Base-by-base conservation (phyloP, 75 land plant genomes). In the Isoetes taiwanensis region DNA sequence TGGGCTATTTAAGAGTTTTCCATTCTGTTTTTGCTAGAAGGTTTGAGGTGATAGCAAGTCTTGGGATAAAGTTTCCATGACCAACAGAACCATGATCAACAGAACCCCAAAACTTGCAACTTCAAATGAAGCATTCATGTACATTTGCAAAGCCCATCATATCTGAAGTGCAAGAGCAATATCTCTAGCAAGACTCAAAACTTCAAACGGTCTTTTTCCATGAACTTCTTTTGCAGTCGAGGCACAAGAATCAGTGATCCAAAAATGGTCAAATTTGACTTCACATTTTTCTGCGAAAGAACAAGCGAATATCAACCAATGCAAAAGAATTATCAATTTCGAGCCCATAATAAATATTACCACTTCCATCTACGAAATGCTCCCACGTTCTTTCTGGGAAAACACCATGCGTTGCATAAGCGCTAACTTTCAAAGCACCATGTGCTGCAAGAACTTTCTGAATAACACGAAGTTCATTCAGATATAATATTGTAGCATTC, bases 231-330 rank as follows among this genome's bases (percentile, higher is more conserved):
- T 74, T n/a, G 75, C 90, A 8, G 86, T 85, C 41, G 63, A 29
- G 3, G 86, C 78, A 42, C 86, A 85, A 0, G 90, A 85, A 39
- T 82, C 90, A 1, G 86, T 85, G 30, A 85, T 85, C 90, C 90
- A 85, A 57, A 85, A 85, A 72, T 85, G 62, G 23, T 72, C 63
- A 56, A 84, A 41, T 28, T 73, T 78, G 19, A 54, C 56, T 26
- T 24, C 71, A 52, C 78, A 78, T 14, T 41, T 38, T 28, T 70
- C 85, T 82, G 64, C 26, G 55, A 64, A 31, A 43, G 30, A 1
- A n/a, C 43, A 12, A 27, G 20, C 25, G 56, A 37, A 21, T n/a
- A n/a, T n/a, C n/a, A n/a, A n/a, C n/a, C n/a, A n/a, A n/a, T n/a
- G n/a, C n/a, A n/a, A n/a, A n/a, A n/a, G n/a, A n/a, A n/a, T n/a